These are phyloP conservation scores for Acorus calamus DNA, from an alignment of 106 monocot species.

Conservation along the genomic window DNA sequence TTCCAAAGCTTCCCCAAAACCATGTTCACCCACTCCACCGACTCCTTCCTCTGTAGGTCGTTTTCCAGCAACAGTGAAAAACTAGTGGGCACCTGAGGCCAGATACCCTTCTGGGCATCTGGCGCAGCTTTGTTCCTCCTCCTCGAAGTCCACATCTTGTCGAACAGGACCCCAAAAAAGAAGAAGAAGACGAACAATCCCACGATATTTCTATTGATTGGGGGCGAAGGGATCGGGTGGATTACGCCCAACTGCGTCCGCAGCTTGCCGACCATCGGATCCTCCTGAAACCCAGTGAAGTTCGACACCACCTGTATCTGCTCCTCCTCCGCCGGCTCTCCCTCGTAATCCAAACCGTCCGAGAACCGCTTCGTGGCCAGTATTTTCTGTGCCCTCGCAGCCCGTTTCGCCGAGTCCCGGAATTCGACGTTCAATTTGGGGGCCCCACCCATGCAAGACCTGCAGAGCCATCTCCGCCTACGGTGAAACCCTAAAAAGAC, in stretches of 20 bases:
- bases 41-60: slow-evolving; percentile 92
- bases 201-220: slow-evolving; percentile 52
- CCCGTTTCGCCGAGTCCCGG: slow-evolving; percentile 11
- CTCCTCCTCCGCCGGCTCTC: slow-evolving; percentile 10
- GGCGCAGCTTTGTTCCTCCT: slow-evolving; percentile 34
- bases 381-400: slow-evolving; percentile 19
- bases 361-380: slow-evolving; percentile 23
- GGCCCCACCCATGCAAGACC: slow-evolving; percentile 3
- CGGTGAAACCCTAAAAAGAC: neutral
- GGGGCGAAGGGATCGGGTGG: slow-evolving; percentile 80
- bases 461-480: slow-evolving; percentile 7
- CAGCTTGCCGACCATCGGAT: slow-evolving; percentile 80
- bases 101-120: slow-evolving; percentile 30
- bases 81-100: slow-evolving; percentile 95
- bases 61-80: slow-evolving; percentile 86
- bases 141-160: slow-evolving; percentile 78
- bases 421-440: slow-evolving; percentile 6
- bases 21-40: slow-evolving; percentile 99
- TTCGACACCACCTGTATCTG: slow-evolving; percentile 23
- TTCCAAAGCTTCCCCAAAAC: slow-evolving; percentile 96
- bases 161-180: slow-evolving; percentile 84
- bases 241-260: slow-evolving; percentile 82
- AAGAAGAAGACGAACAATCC: slow-evolving; percentile 88
- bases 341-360: slow-evolving; percentile 25
- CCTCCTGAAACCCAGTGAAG: slow-evolving; percentile 50